A percentile compares a stretch with the other conserved stretches of the same genome.
Evolutionary conservation across 129 eudicot genomes (phyloP).

Genomic region (Escallonia rubra): DNA sequence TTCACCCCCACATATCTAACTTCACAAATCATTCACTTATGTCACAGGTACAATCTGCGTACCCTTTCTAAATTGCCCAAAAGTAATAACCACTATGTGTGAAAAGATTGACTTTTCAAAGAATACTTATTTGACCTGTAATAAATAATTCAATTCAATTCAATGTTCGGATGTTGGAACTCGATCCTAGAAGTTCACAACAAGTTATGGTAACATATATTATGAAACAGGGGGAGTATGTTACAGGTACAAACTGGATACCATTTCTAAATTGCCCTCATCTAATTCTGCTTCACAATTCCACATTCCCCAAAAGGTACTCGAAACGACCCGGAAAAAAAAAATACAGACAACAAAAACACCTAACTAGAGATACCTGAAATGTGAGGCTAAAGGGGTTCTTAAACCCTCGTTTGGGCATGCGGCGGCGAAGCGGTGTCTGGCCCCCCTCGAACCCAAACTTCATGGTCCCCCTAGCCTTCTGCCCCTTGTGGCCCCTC

Average conservation of each 20-base stretch:
- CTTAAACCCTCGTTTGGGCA: conserved; percentile 89
- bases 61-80: too few species aligned
- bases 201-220: too few species aligned
- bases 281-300: not conserved
- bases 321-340: not conserved
- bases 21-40: too few species aligned
- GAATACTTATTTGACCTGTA: too few species aligned
- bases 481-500: conserved; percentile 97
- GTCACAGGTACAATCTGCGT: too few species aligned
- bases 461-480: conserved; percentile 82
- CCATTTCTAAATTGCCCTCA: not conserved
- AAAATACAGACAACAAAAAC: not conserved
- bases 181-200: too few species aligned
- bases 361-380: conserved; percentile 46
- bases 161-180: too few species aligned
- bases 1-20: too few species aligned
- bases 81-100: too few species aligned
- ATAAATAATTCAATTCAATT: too few species aligned
- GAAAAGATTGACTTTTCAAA: too few species aligned
- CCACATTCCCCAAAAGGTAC: not conserved
- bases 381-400: conserved; percentile 91
- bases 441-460: conserved; percentile 99
- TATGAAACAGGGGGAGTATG: not conserved
- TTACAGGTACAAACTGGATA: not conserved
- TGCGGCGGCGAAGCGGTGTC: conserved; percentile 81